Percentiles rank a stretch among this genome's conserved stretches.
Evolutionary conservation across 1,139 yeast genomes (phyloP).

Genomic region (Taiozyma sp.): DNA sequence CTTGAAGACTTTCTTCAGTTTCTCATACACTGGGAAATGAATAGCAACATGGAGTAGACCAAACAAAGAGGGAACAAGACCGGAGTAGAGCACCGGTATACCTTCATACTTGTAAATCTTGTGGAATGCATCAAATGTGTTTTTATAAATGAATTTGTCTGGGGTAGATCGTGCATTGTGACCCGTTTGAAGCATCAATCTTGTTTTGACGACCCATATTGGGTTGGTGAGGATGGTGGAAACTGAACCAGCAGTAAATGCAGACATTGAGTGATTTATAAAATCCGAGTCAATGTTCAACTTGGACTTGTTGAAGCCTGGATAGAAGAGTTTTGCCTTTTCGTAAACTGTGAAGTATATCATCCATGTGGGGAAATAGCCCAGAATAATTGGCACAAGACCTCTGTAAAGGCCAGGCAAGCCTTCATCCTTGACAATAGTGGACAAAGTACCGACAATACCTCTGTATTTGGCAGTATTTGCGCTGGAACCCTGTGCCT

Average conservation of each 20-base stretch:
- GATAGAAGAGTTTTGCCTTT: constrained; percentile 54
- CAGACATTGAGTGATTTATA: constrained; percentile 67
- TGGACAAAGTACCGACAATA: constrained; percentile 52
- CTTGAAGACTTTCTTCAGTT: constrained; percentile 51
- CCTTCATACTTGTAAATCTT: constrained; percentile 84
- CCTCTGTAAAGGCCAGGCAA: constrained; percentile 84
- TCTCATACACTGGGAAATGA: constrained; percentile 95
- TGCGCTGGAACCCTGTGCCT: constrained; percentile 69
- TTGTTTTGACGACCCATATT: constrained; percentile 94
- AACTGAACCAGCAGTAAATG: constrained; percentile 84
- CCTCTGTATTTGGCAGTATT: constrained; percentile 44
- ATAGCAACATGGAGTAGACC: constrained; percentile 94
- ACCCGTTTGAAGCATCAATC: constrained; percentile 84
- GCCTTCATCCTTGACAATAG: constrained; percentile 76
- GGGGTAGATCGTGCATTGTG: constrained; percentile 16
- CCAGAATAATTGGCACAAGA: constrained; percentile 82
- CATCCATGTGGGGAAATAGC: constrained; percentile 97
- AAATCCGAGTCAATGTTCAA: constrained; percentile 41
- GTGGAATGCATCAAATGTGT: constrained; percentile 78
- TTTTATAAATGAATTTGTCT: constrained; percentile 48
- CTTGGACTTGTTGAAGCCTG: constrained; percentile 28
- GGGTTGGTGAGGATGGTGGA: constrained; percentile 92
- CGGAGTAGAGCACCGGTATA: constrained; percentile 77
- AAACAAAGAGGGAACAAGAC: constrained; percentile 83
- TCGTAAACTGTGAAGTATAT: constrained; percentile 91